Evolutionary conservation across 1,139 yeast species (phyloP), one percentile per base, ranked within the genome.

Genomic region (Pichia sp.): DNA sequence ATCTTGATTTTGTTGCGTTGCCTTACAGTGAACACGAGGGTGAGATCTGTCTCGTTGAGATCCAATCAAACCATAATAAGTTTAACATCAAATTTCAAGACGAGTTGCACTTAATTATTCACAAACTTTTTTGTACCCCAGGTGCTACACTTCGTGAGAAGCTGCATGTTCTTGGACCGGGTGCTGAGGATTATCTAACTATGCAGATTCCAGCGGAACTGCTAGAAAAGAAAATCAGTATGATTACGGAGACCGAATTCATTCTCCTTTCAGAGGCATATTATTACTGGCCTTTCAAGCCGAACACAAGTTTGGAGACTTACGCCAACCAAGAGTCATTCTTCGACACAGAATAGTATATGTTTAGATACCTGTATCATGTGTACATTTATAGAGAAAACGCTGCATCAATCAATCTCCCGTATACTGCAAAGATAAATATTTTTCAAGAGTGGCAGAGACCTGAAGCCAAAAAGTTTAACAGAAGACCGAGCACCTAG

Each of bases 221-320:
- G 3, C 49, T 74, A 38, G 53, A 68, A 10, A 72, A 67, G 42
- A 51, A 56, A 4, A 73, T 83, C 0, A 33, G 46, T 14, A 70
- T 71, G 3, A 59, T 87, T 39, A 62, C 74, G 0, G 52, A 64
- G 6, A 72, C 70, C 1, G 93, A 86, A 15, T 64, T 80, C 42
- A 42, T 64, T 7, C 49, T 55, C 6, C 53, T 88, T 8, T 66
- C 77, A 4, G 56, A 68, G 5, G 66, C 62, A 4, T 84, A 80
- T 53, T 69, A 67, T 31, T 54, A 61, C 17, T 88, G 97, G 97
- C 93, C 97, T 0, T 88, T 87, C 63, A 86, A 79, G 57, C 96
- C 96, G 0, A 69, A 69, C 32, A 53, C 66, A 27, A 45, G 37
- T 13, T 35, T 63, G 37, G 64, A 66, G 35, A 64, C 66, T 38